A percentile compares a stretch with the other conserved stretches of the same genome.
phyloP scores from a whole-genome alignment of 306 rosid species.

The Corylus heterophylla region DNA sequence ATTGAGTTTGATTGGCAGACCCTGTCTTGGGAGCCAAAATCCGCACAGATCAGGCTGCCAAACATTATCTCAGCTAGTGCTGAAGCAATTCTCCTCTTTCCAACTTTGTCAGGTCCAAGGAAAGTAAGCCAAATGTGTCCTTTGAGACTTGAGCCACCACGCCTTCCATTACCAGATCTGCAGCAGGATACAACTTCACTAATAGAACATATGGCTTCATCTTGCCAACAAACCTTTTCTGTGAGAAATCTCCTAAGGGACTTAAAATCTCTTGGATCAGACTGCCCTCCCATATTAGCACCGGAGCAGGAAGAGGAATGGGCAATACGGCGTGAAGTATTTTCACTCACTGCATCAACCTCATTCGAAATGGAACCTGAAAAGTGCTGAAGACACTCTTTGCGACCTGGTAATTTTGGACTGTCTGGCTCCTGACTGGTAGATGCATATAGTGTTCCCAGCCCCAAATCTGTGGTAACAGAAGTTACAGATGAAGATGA shows the following conservation, averaged over 20 bases:
- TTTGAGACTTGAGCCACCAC: slow-evolving; percentile 42
- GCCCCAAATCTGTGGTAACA: slow-evolving; percentile 92
- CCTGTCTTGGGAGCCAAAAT: slow-evolving; percentile 51
- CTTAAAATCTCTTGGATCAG: slow-evolving; percentile 63
- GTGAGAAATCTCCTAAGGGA: slow-evolving; percentile 48
- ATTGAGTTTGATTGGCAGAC: slow-evolving; percentile 34
- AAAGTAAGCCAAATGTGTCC: slow-evolving; percentile 81
- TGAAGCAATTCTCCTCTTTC: slow-evolving; percentile 69
- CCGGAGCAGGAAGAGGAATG: slow-evolving; percentile 47
- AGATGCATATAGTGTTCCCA: slow-evolving; percentile 72
- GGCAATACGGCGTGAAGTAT: slow-evolving; percentile 34
- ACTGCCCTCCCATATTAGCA: slow-evolving; percentile 39
- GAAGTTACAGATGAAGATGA: slow-evolving; percentile 45
- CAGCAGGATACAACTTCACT: slow-evolving; percentile 48
- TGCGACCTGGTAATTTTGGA: slow-evolving; percentile 41
- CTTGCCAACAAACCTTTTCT: slow-evolving; percentile 78
- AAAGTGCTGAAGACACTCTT: slow-evolving; percentile 35
- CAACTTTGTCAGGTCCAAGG: slow-evolving; percentile 78
- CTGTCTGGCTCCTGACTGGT: slow-evolving; percentile 45
- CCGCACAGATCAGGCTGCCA: slow-evolving; percentile 63
- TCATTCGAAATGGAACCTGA: slow-evolving; percentile 62
- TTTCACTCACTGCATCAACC: slow-evolving; percentile 42
- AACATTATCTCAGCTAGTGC: slow-evolving; percentile 68
- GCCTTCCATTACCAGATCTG: slow-evolving; percentile 53
- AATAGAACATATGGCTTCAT: slow-evolving; percentile 65